Conservation (phyloP, 352 stramenopile species). For the Globisporangium splendens region DNA sequence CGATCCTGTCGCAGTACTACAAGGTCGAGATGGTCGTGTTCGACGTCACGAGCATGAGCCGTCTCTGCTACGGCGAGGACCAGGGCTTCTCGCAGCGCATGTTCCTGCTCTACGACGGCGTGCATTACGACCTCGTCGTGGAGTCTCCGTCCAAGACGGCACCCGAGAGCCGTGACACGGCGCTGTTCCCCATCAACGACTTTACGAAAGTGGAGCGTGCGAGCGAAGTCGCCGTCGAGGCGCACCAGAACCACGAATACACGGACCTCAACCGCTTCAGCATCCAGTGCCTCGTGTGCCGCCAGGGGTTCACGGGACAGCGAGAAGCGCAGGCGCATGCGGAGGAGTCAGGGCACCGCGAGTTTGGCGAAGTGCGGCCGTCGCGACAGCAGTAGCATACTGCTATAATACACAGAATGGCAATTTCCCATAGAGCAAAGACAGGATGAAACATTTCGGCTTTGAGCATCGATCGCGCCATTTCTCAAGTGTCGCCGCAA, state of each 20-base stretch:
- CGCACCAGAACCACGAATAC: constrained; percentile 83
- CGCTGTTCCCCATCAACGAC: constrained; percentile 81
- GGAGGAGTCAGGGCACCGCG: constrained; percentile 56
- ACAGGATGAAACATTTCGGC: no score
- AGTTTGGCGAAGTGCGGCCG: constrained; percentile 63
- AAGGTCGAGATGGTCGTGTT: constrained; percentile 85
- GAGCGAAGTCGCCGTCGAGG: constrained; percentile 78
- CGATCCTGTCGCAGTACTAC: constrained; percentile 74
- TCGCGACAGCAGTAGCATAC: constrained; percentile 6
- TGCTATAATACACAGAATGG: background rate
- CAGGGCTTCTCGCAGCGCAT: constrained; percentile 79
- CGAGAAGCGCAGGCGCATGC: constrained; percentile 62
- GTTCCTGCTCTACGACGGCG: constrained; percentile 84
- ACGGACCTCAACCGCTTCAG: constrained; percentile 71
- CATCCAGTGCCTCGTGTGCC: constrained; percentile 71
- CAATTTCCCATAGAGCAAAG: no score
- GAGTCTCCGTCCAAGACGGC: constrained; percentile 46
- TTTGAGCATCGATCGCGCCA: no score
- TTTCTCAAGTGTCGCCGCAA: no score
- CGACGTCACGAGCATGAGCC: constrained; percentile 82
- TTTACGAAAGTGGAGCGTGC: constrained; percentile 79
- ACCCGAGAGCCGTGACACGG: constrained; percentile 48
- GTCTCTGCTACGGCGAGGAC: constrained; percentile 79
- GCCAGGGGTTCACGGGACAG: constrained; percentile 59
- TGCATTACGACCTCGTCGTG: constrained; percentile 83